Evolutionary conservation across 106 monocot genomes (phyloP).

Genomic region (Apostasia shenzhenica): DNA sequence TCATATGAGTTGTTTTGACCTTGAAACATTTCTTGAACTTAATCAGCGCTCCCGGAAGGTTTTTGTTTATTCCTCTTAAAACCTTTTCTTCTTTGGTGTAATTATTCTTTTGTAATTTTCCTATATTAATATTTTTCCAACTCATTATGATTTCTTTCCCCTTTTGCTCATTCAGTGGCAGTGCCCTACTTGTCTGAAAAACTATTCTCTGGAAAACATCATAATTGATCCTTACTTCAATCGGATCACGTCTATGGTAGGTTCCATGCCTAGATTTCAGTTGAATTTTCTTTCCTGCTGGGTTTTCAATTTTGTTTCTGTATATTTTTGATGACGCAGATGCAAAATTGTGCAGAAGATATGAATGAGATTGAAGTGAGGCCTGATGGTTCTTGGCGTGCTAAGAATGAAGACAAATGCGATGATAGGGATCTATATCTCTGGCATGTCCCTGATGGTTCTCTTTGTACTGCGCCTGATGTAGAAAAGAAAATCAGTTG

Average conservation of each 20-base stretch:
- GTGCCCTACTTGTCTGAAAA: slow-evolving; percentile 84
- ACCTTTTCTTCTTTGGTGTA: neutral
- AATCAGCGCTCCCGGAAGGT: slow-evolving; percentile 48
- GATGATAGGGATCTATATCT: slow-evolving; percentile 34
- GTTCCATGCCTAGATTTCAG: neutral
- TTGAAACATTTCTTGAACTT: slow-evolving; percentile 84
- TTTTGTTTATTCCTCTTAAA: neutral
- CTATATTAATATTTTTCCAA: neutral
- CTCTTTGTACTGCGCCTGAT: slow-evolving; percentile 22
- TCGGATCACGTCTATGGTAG: slow-evolving; percentile 75
- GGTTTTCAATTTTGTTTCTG: neutral
- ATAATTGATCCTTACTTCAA: slow-evolving; percentile 95
- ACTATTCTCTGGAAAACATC: slow-evolving; percentile 67
- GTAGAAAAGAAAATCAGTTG: slow-evolving; percentile 25
- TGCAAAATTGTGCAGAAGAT: slow-evolving; percentile 75
- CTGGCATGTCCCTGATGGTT: slow-evolving; percentile 83
- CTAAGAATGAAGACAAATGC: slow-evolving; percentile 46
- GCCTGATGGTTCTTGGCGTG: slow-evolving; percentile 92
- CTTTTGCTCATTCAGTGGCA: slow-evolving; percentile 67
- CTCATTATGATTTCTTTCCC: neutral
- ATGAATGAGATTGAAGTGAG: slow-evolving; percentile 79
- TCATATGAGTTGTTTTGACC: slow-evolving; percentile 94
- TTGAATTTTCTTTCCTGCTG: neutral
- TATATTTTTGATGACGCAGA: slow-evolving; percentile 18
- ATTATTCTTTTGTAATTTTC: slow-evolving; percentile 2